These are phyloP conservation scores for Magnaporthiopsis rhizophila DNA, from an alignment of 2,329 filamentous ascomycete genomes.

Conservation along the genomic window DNA sequence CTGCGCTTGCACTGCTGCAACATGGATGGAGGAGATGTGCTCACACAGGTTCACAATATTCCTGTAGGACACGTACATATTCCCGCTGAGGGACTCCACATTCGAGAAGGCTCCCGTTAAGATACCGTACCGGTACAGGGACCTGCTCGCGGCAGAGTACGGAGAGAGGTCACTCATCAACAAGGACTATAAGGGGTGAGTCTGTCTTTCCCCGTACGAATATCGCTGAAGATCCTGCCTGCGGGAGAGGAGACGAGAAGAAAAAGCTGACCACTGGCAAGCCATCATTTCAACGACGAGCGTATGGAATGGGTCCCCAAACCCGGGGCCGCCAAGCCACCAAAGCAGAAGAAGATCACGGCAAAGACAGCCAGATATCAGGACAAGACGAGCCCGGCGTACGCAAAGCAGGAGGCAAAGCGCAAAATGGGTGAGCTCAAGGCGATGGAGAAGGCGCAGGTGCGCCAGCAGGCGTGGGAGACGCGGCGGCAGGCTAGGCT, in stretches of 20 bases:
- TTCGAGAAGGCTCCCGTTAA: constrained; percentile 61
- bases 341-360: neutral
- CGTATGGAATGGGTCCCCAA: constrained; percentile 15
- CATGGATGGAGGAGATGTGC: neutral
- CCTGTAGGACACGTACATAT: constrained; percentile 48
- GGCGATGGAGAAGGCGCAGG: neutral
- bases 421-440: neutral
- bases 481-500: neutral
- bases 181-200: constrained; percentile 44
- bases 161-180: constrained; percentile 39
- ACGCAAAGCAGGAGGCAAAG: neutral
- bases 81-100: constrained; percentile 58
- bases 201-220: neutral
- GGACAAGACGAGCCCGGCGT: neutral
- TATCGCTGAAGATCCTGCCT: neutral
- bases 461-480: neutral
- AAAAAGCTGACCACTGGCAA: constrained; percentile 3
- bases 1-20: too few relatives aligned
- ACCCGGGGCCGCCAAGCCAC: neutral
- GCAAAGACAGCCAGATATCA: neutral
- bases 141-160: constrained; percentile 52
- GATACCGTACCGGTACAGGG: constrained; percentile 56
- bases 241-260: too few relatives aligned
- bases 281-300: constrained; percentile 14
- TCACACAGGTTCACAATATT: neutral